Evolutionary conservation across 2,329 filamentous ascomycete genomes (phyloP).

Genomic region (Fusarium chlamydosporum): DNA sequence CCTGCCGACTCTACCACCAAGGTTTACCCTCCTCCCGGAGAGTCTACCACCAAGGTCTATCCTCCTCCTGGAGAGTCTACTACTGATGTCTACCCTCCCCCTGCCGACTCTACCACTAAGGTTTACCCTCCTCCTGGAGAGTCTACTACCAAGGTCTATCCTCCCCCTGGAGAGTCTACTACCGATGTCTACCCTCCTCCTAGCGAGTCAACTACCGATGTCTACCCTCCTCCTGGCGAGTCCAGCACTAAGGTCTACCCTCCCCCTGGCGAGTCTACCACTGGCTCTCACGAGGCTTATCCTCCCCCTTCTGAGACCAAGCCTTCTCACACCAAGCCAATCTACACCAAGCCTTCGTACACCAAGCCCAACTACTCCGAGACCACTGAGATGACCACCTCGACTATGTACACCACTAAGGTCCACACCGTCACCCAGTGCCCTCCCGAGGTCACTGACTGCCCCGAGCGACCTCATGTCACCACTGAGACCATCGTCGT

Average conservation of each 20-base stretch:
- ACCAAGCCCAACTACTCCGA: slow-evolving; percentile 4
- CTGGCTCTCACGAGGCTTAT: slow-evolving; percentile 1
- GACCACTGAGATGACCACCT: slow-evolving; percentile 33
- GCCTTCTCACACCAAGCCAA: slow-evolving; percentile 1
- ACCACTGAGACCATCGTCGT: slow-evolving; percentile 41
- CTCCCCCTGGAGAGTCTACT: slow-evolving; percentile 13
- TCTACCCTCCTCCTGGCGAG: not conserved
- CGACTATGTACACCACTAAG: slow-evolving; percentile 43
- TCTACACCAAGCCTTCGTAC: slow-evolving; percentile 18
- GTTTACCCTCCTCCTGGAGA: slow-evolving; percentile 12
- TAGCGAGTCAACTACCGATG: not conserved
- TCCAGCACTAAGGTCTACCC: slow-evolving; percentile 1
- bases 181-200: slow-evolving; percentile 1
- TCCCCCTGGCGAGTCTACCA: slow-evolving; percentile 4
- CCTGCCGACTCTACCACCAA: not conserved
- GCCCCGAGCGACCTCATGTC: slow-evolving; percentile 31
- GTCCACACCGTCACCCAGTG: slow-evolving; percentile 41
- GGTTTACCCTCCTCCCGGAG: not conserved
- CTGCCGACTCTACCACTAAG: not conserved
- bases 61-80: not conserved
- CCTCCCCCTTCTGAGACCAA: slow-evolving; percentile 11
- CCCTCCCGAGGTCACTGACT: slow-evolving; percentile 35
- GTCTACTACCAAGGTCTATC: not conserved
- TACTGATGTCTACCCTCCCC: not conserved
- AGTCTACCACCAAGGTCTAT: not conserved